These are phyloP conservation scores for Cucumis hystrix DNA, from an alignment of 306 rosid genomes.

Conservation along the genomic window DNA sequence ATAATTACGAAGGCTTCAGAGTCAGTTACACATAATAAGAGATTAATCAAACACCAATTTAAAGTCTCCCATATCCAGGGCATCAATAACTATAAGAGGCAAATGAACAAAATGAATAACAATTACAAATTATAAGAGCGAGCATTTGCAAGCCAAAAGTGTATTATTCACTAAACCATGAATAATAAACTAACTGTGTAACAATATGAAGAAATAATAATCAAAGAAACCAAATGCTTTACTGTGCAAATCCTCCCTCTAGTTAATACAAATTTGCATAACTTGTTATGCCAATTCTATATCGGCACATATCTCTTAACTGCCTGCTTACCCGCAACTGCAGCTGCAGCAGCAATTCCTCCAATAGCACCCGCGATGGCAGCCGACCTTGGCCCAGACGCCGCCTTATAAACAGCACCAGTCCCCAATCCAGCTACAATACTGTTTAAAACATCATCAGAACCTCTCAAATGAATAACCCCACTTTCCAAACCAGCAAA, in stretches of 20 bases:
- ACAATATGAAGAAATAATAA: neutral
- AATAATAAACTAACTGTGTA: neutral
- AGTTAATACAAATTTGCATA: neutral
- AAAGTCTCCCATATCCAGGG: neutral
- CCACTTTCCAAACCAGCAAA: slow-evolving; percentile 44
- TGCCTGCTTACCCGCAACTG: slow-evolving; percentile 47
- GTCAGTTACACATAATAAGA: slow-evolving; percentile 38
- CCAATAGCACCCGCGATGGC: slow-evolving; percentile 62
- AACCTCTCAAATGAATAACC: slow-evolving; percentile 22
- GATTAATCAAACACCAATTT: neutral
- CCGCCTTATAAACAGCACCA: slow-evolving; percentile 48
- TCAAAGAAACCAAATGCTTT: neutral
- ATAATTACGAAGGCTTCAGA: neutral
- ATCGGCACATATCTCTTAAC: slow-evolving; percentile 43
- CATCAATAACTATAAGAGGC: neutral
- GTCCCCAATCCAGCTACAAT: slow-evolving; percentile 56
- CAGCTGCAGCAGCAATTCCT: slow-evolving; percentile 46
- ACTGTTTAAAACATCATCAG: slow-evolving; percentile 44
- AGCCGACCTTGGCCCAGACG: slow-evolving; percentile 52
- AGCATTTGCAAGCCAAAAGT: neutral
- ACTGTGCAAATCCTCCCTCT: neutral
- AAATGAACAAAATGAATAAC: neutral
- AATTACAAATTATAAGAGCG: neutral
- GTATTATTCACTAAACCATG: neutral
- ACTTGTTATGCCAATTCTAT: neutral